These are phyloP conservation scores for Capsella bursapastoris DNA, from an alignment of 345 rosid species.

Conservation along the genomic window DNA sequence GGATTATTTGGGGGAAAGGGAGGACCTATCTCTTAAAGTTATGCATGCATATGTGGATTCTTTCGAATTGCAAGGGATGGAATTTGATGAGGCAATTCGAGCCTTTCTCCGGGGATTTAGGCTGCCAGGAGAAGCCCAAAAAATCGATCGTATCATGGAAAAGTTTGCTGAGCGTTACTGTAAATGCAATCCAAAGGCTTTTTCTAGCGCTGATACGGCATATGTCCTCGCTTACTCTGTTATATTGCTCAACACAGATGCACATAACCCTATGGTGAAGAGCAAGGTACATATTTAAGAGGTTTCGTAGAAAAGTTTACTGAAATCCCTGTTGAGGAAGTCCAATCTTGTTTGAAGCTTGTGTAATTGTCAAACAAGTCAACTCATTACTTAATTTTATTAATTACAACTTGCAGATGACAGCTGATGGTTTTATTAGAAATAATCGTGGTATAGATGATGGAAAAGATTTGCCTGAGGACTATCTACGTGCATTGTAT, in stretches of 20 bases:
- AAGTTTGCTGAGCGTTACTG: conserved; percentile 97
- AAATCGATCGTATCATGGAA: conserved; percentile 99
- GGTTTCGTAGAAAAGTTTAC: conserved; percentile 18
- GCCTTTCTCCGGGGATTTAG: conserved; percentile 87
- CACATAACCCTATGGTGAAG: conserved; percentile 98
- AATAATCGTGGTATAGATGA: conserved; percentile 99
- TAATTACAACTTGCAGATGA: conserved; percentile 73
- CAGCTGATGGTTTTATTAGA: conserved; percentile 94
- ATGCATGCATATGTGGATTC: conserved; percentile 99
- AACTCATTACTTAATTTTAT: conserved; percentile 23
- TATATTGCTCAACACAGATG: conserved; percentile 96
- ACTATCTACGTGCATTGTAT: conserved; percentile 83
- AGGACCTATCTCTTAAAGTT: conserved; percentile 89
- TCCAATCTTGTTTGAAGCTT: conserved; percentile 38
- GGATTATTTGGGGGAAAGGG: conserved; percentile 99
- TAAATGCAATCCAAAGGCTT: conserved; percentile 94
- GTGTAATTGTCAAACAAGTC: conserved; percentile 23
- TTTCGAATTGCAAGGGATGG: conserved; percentile 85
- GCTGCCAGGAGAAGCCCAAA: conserved; percentile 99
- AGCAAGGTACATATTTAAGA: conserved; percentile 69
- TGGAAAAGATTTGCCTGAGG: conserved; percentile 95
- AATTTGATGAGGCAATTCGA: conserved; percentile 97
- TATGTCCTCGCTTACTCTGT: conserved; percentile 99
- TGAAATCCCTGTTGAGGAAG: conserved; percentile 13
- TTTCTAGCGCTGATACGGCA: conserved; percentile 96